Base-by-base conservation (phyloP, 2,329 filamentous ascomycete genomes). In the Chaetomium sp. region DNA sequence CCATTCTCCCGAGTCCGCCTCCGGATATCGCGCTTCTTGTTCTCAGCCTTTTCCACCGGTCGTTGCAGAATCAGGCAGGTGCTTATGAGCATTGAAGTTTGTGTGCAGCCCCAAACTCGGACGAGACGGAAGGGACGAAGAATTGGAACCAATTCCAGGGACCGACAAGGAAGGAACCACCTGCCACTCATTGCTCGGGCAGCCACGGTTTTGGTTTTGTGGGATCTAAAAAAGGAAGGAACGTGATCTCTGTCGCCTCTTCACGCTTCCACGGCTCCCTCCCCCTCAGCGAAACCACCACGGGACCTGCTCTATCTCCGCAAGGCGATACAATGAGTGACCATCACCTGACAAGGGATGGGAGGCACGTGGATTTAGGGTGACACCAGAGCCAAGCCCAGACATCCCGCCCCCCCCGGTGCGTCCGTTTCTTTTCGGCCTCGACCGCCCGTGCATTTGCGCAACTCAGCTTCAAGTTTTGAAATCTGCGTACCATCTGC, bases 291-390 rank as follows among this genome's bases (percentile, higher is more conserved):
- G 12, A 25, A 3, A 6, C 35, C 29, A 51, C 57, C 57, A 64
- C 57, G 57, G n/a, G 63, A 64, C 63, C 63, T 64, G 50, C n/a
- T 57, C n/a, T 19, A 57, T 53, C 57, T 57, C 53, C 62, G 57
- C 62, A 60, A 16, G 21, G 57, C 63, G 53, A 57, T 35, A 60
- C 57, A 59, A 57, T 60, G 33, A 29, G 51, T 45, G 53, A 29
- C 51, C n/a, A 45, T 64, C 65, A 65, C 60, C 58, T 66, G 55
- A 60, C 64, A 21, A 50, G 35, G 31, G 31, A 27, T 64, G 61
- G 57, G 47, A 53, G 62, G 60, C 66, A 66, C 66, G 64, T 68
- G 66, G 62, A 54, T 54, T 55, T 38, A 29, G 47, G 51, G 64
- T 60, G 53, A 55, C 62, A 63, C 64, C 47, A 13, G 57, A 57